Evolutionary conservation across 1,139 yeast genomes (phyloP), one percentile per base, ranked within the genome.

Genomic region (Pichia kudriavzevii): DNA sequence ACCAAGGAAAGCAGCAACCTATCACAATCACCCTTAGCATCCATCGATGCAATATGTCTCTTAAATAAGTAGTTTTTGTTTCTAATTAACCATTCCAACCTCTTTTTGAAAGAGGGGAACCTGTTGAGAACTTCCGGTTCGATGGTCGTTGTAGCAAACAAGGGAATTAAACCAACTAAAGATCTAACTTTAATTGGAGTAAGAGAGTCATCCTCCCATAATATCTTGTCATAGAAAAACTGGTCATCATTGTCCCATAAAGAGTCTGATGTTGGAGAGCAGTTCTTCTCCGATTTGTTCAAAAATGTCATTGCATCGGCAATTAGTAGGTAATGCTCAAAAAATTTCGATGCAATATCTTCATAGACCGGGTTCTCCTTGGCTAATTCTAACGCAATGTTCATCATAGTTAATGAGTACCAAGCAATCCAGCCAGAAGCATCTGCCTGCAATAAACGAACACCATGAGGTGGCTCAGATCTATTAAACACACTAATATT

Each of bases 381-480:
- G 22, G 96, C 83, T 50, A 88, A 70, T 59, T 88, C 97, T 48
- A 88, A 69, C 0, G 97, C 93, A 55, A 88, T 88, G 56, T 87
- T 88, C 59, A 88, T 70, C 96, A 88, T 87, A 56, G 84, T 94
- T 48, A 88, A 66, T 26, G 84, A 76, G 61, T 79, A 88, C 63
- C 91, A 88, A 0, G 95, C 97, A 94, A 88, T 84, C 97, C 97
- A 88, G 28, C 96, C 96, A 7, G 97, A 88, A 20, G 95, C 84
- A 58, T 88, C 97, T 1, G 97, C 95, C 60, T 88, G 97, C 58
- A 87, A 94, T 47, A 88, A 67, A 31, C 70, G 74, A 34, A 96
- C 95, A 26, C 96, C 96, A 1, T 95, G 84, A 22, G 97, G 97
- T 2, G 94, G 94, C 61, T 88, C 97, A 3, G 95, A 83, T 57